Base-by-base conservation (phyloP, 441 rosid species). In the Gossypium lobatum region DNA sequence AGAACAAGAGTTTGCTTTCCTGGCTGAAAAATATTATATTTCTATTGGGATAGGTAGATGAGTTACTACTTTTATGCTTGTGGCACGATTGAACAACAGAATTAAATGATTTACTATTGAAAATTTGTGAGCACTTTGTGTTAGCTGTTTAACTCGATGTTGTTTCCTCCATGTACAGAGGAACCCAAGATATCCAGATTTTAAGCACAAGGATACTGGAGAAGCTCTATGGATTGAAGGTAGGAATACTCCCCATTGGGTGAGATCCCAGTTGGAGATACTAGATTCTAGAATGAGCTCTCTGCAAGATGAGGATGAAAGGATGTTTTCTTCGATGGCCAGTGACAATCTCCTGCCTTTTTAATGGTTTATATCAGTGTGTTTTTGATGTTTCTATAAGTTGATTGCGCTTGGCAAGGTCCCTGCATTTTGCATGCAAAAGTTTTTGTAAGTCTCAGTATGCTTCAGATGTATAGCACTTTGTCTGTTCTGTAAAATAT, bases 161-260 rank as follows among this genome's bases (percentile, higher is more conserved):
- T 67, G 23, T 72, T 34, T 37, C 16, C 42, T 55, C 3, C 37
- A 64, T 73, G 25, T 39, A 73, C 87, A 89, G 94, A 89, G 80
- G 65, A 89, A 64, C 78, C 92, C 87, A 14, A 89, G 84, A 46
- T 83, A 83, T 80, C 94, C 92, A 14, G 94, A 89, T 82, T 88
- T 89, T 77, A 88, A 86, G 83, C 92, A 89, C 80, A 89, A 89
- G 75, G 92, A 86, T 75, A 89, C 94, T 2, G 94, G 94, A 68
- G 91, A 89, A 81, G 88, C 89, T 72, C 71, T 88, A 70, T 88
- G 92, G 94, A 73, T 86, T 11, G 92, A 88, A 78, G 89, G 92
- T 75, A 79, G 83, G 79, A 69, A 83, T 71, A 89, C 84, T 77
- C 93, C 91, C 37, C 75, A 79, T 8, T 86, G 91, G 93, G 91